These are phyloP conservation scores for Quercus wislizeni DNA, from an alignment of 306 rosid genomes.

Conservation along the genomic window DNA sequence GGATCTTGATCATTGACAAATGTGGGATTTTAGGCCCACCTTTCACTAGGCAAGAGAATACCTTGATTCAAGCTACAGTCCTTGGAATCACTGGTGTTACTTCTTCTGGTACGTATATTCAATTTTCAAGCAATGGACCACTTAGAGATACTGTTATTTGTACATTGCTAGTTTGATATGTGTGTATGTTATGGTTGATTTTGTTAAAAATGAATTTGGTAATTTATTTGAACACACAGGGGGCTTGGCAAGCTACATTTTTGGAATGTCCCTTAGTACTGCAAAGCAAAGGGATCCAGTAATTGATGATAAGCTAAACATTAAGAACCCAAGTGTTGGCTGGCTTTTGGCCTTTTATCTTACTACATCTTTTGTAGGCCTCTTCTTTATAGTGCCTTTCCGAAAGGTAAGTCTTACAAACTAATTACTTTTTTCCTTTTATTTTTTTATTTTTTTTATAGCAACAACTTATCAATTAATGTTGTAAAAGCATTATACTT, in stretches of 20 bases:
- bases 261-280: neutral
- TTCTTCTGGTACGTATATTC: neutral
- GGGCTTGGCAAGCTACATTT: neutral
- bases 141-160: no score
- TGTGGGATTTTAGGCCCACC: neutral
- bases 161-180: no score
- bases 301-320: neutral
- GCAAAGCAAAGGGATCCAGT: neutral
- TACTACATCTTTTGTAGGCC: neutral
- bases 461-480: no score
- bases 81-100: neutral
- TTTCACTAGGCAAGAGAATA: neutral
- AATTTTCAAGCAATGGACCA: no score
- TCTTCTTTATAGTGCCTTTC: neutral
- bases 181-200: neutral
- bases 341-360: neutral
- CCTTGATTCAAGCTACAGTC: neutral
- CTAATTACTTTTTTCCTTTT: neutral
- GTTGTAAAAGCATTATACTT: no score
- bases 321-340: neutral
- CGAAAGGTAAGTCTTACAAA: neutral
- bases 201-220: neutral
- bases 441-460: no score
- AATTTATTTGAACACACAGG: neutral
- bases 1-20: neutral